Percentiles rank a stretch among this genome's conserved stretches.
phyloP scores from a whole-genome alignment of 495 filamentous ascomycete species.

The Xylaria longipes region DNA sequence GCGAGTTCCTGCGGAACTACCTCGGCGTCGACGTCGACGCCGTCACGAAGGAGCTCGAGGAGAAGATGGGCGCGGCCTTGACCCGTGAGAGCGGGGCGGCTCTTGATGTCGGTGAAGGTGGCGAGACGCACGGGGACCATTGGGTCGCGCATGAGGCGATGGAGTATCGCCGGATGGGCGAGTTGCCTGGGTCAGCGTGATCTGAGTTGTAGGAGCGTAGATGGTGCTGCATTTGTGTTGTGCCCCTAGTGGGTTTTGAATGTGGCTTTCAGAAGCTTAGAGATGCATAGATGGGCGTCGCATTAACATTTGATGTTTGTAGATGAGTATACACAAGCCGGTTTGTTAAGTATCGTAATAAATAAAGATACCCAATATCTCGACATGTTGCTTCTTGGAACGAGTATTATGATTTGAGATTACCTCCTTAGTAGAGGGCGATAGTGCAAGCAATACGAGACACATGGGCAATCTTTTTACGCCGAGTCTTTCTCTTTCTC shows the following conservation, averaged over 20 bases:
- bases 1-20: conserved; percentile 78
- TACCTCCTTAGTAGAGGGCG: too few species aligned
- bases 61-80: conserved; percentile 54
- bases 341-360: background rate
- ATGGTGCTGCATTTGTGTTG: background rate
- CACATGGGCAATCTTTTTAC: too few species aligned
- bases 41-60: conserved; percentile 74
- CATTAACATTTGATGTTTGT: background rate
- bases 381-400: background rate
- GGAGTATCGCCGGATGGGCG: conserved; percentile 14
- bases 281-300: background rate
- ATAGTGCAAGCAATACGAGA: too few species aligned
- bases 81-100: background rate
- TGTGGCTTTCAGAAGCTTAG: background rate
- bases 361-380: background rate
- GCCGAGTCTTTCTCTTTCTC: too few species aligned
- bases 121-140: background rate
- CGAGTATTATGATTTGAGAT: background rate
- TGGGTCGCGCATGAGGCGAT: conserved; percentile 26
- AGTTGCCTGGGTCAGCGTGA: background rate
- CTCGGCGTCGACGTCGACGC: conserved; percentile 77
- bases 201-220: background rate
- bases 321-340: background rate
- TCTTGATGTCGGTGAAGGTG: background rate
- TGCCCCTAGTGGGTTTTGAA: background rate